Evolutionary conservation across 2,329 filamentous ascomycete species (phyloP).

Genomic region (Fusarium aywerte): DNA sequence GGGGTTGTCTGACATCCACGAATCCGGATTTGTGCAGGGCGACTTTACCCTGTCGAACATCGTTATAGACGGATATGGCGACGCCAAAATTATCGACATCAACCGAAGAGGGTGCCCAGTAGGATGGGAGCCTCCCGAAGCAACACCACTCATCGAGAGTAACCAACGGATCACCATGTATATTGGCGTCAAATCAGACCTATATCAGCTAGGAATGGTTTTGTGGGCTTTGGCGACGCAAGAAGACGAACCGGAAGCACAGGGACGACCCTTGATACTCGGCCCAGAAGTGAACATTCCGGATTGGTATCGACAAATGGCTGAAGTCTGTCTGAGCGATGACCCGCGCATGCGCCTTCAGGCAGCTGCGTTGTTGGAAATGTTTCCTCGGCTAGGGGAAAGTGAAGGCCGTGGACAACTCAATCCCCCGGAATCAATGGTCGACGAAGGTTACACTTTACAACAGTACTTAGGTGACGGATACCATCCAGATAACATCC

Average conservation of each 20-base stretch:
- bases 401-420: conserved; percentile 27
- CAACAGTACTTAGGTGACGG: conserved; percentile 55
- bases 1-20: conserved; percentile 91
- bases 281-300: conserved; percentile 73
- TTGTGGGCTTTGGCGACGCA: conserved; percentile 90
- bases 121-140: conserved; percentile 96
- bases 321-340: conserved; percentile 79
- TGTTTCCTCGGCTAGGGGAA: conserved; percentile 66
- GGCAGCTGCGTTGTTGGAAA: conserved; percentile 75
- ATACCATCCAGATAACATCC: conserved; percentile 49
- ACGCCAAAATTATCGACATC: conserved; percentile 98
- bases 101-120: conserved; percentile 97
- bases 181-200: conserved; percentile 96
- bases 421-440: conserved; percentile 51
- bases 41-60: conserved; percentile 98
- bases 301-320: conserved; percentile 79
- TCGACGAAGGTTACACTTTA: conserved; percentile 55
- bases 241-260: conserved; percentile 88
- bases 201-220: conserved; percentile 97
- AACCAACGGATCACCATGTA: conserved; percentile 95
- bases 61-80: conserved; percentile 83
- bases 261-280: conserved; percentile 74
- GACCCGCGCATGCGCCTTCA: conserved; percentile 78
- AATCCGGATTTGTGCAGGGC: conserved; percentile 95
- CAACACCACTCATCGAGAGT: conserved; percentile 83